Conservation (phyloP, 2,329 filamentous ascomycete species). For the Monosporascus sp. region DNA sequence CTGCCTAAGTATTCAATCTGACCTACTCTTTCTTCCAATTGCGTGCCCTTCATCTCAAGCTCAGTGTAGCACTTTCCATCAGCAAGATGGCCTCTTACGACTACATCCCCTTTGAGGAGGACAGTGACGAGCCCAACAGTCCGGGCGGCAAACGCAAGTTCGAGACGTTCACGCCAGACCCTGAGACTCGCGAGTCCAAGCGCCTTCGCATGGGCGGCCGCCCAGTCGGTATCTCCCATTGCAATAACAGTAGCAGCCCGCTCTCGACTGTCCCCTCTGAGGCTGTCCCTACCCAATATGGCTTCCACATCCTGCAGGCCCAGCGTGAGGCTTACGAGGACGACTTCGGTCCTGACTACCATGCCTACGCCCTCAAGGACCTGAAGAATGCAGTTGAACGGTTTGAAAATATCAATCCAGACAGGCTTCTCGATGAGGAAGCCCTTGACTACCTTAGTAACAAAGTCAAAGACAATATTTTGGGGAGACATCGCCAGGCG, state of each 20-base stretch:
- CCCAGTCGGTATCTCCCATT: background rate
- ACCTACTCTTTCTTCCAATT: no score
- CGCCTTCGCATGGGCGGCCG: background rate
- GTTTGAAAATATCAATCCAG: background rate
- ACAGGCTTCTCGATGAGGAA: background rate
- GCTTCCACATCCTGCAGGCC: background rate
- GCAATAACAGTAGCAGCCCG: background rate
- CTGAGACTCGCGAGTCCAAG: background rate
- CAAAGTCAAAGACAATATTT: background rate
- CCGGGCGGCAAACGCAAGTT: background rate
- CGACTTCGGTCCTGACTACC: background rate
- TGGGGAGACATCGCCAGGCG: background rate
- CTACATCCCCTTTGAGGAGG: no score
- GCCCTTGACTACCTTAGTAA: background rate
- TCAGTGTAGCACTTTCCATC: no score
- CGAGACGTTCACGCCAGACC: background rate
- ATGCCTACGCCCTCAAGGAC: background rate
- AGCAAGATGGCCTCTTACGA: no score
- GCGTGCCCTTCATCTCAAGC: no score
- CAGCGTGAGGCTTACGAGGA: background rate
- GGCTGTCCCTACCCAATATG: background rate
- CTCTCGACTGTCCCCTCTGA: background rate
- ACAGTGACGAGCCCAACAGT: no score
- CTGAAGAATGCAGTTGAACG: background rate
- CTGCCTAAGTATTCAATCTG: no score